Evolutionary conservation across 306 rosid species (phyloP).

Genomic region (Pyrus pyrifolia): DNA sequence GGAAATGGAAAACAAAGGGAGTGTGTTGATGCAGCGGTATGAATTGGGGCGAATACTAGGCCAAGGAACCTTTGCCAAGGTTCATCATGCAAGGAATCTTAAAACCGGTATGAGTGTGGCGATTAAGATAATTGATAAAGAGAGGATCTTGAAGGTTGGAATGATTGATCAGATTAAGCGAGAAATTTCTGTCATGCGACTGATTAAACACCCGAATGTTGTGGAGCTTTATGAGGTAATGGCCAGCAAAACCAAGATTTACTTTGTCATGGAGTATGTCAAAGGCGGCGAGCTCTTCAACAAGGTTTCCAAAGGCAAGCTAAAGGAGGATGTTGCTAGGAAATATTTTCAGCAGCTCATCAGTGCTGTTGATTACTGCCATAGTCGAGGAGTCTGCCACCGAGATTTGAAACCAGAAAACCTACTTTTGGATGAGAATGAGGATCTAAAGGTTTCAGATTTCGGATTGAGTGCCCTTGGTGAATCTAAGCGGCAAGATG

Average conservation of each 20-base stretch:
- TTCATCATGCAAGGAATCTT: conserved; percentile 74
- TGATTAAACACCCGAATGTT: conserved; percentile 71
- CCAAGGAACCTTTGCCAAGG: conserved; percentile 99
- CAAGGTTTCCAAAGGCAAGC: conserved; percentile 85
- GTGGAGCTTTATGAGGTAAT: conserved; percentile 94
- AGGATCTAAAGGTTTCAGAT: conserved; percentile 84
- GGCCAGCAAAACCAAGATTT: conserved; percentile 93
- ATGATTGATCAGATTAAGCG: conserved; percentile 87
- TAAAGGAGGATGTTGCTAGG: conserved; percentile 68
- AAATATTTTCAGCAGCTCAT: conserved; percentile 82
- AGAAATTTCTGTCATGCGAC: conserved; percentile 83
- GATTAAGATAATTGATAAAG: conserved; percentile 74
- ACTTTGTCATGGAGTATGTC: conserved; percentile 82
- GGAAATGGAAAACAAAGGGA: conserved; percentile 63
- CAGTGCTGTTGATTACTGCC: conserved; percentile 91
- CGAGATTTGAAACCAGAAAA: conserved; percentile 95
- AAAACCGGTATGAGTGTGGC: conserved; percentile 71
- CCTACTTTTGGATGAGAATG: conserved; percentile 83
- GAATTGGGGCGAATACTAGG: conserved; percentile 81
- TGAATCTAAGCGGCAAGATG: conserved; percentile 72
- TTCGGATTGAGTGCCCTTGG: conserved; percentile 88
- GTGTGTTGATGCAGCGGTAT: conserved; percentile 70
- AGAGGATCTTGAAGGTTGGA: conserved; percentile 77
- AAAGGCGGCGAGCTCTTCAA: conserved; percentile 93
- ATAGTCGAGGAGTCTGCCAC: conserved; percentile 79